Evolutionary conservation across 2,329 filamentous ascomycete genomes (phyloP), one percentile per base, ranked within the genome.

Genomic region (Fusarium mexicanum): DNA sequence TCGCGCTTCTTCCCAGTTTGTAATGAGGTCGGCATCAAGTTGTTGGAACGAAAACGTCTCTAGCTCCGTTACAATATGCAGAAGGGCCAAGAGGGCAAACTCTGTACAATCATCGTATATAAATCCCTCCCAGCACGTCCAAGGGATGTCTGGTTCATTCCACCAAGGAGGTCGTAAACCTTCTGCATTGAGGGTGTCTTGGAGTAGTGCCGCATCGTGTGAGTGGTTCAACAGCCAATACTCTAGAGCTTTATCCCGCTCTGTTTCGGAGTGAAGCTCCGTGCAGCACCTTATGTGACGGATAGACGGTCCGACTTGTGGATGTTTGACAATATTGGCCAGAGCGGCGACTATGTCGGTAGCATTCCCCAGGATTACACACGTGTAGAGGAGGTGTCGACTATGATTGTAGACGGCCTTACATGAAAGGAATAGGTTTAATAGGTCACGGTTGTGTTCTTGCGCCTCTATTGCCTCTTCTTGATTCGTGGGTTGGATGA

Each of bases 271-370:
- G 20, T 26, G n/a, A 11, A 65, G n/a, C 14, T 44, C 35, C 46
- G 51, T 48, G 35, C 14, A 51, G 44, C 61, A 72, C 35, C 40
- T 41, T 61, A 62, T 38, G 26, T 69, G 61, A 35, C 59, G 67
- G 63, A 72, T 64, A n/a, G 48, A 44, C 62, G 58, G 67, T 41
- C 71, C 71, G 48, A 48, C 16, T 13, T 57, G 33, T n/a, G 70
- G 61, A 37, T 53, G 29, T 47, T 60, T 60, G 38, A 64, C 48
- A 26, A 67, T 37, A 26, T 60, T 35, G 37, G 37, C 31, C 24
- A 74, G 58, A 26, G 40, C 47, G 16, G 37, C 10, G 35, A 61
- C 24, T 10, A 55, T 20, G 5, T 71, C 54, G 6, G 22, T 3
- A 29, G 57, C 18, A 24, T 20, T 50, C 35, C 26, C 48, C 18